Base-by-base conservation (phyloP, 2,329 filamentous ascomycete genomes). In the Hortaea werneckii region DNA sequence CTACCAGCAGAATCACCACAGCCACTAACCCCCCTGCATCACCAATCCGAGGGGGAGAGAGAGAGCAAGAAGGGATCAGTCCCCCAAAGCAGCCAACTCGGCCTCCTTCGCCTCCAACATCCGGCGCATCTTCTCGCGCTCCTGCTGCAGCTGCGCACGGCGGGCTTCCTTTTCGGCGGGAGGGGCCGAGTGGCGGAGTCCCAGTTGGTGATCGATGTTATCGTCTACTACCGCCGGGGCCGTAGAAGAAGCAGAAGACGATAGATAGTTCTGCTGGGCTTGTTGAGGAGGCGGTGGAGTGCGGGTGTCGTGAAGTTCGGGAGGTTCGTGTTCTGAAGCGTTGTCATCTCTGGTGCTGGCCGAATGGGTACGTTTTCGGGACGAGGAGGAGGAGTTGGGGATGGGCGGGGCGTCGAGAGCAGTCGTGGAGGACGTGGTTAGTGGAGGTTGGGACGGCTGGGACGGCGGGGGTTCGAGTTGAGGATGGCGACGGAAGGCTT, bases 91-190 rank as follows among this genome's bases (percentile, higher is more conserved):
- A 30, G 81, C 80, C 46, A 89, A 67, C 58, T 89, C 85, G 40
- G 79, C 73, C 65, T 89, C 85, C 58, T 88, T 89, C 9, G 78
- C 82, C 7, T 79, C 74, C 29, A 89, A 70, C 63, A 83, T 71
- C 61, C 82, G 78, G 34, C 84, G 76, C 80, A 92, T 92, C 43
- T 74, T 73, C 58, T 89, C 84, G 0, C 85, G 80, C 62, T 94
- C 86, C 26, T 79, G 73, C 60, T 82, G 76, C 41, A 94, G 67
- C 41, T 80, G 76, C 6, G 77, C 77, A 41, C 83, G 74, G 45
- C 80, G 75, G 52, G 85, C 82, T 4, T 75, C 73, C 54, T 77
- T 82, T 6, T 70, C 59, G 10, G 69, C 29, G 62, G 44, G 29
- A 11, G 48, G 44, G 2, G 44, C 32, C 13, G 42, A 26, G 12